Conservation (phyloP, 2,329 filamentous ascomycete species). For the Zasmidium angulare region DNA sequence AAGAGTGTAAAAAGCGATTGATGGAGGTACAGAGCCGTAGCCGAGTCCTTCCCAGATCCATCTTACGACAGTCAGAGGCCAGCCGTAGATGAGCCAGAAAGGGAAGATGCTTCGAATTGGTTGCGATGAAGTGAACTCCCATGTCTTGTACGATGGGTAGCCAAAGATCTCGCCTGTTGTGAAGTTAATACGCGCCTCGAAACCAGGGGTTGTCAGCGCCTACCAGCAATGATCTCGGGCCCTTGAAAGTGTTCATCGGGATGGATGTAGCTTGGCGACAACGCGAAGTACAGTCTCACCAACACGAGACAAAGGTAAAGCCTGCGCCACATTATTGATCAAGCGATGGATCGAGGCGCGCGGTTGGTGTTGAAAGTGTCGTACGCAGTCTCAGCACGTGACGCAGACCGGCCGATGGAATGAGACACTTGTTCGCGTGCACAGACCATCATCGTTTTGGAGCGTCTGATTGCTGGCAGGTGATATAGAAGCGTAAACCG, state of each 20-base stretch:
- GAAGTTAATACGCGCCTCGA: background rate
- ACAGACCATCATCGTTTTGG: background rate
- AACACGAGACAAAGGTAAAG: constrained; percentile 76
- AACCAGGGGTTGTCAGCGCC: constrained; percentile 33
- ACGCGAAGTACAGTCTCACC: constrained; percentile 87
- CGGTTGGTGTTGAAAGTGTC: background rate
- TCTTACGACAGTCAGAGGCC: constrained; percentile 88
- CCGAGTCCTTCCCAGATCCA: constrained; percentile 90
- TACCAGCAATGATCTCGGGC: constrained; percentile 94
- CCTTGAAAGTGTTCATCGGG: constrained; percentile 99
- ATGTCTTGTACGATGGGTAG: constrained; percentile 85
- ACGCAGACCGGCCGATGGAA: background rate
- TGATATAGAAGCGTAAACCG: too few relatives aligned
- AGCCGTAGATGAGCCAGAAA: constrained; percentile 90
- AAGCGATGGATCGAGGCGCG: background rate
- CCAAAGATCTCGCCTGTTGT: constrained; percentile 80
- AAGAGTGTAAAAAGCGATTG: constrained; percentile 84
- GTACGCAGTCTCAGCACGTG: too few relatives aligned
- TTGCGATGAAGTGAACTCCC: constrained; percentile 88
- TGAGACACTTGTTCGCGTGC: constrained; percentile 1
- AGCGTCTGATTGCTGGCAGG: too few relatives aligned
- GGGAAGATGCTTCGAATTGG: constrained; percentile 96
- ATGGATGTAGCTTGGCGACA: constrained; percentile 94
- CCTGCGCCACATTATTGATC: constrained; percentile 76
- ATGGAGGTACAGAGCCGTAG: constrained; percentile 75